Evolutionary conservation across 768 basidiomycete species (phyloP), one percentile per base, ranked within the genome.

Genomic region (Clitopilus hobsonii): DNA sequence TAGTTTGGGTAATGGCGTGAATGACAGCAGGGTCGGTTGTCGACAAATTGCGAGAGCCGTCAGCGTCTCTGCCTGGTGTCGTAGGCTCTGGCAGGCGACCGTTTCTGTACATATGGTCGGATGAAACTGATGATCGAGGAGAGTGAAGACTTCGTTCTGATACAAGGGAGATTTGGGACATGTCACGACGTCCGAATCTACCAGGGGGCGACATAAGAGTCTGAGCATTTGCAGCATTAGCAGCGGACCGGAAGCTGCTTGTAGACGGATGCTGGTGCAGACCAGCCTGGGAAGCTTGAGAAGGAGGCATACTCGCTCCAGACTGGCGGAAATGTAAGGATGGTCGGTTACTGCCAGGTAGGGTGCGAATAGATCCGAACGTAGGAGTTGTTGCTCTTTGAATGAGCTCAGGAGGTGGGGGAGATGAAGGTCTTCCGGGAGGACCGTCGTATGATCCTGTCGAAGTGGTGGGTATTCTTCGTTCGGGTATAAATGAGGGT

Each of bases 1-100:
- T 99, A 22, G 95, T 97, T 77, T 98, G 96, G 14, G 97, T 99
- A 62, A 98, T 98, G 1, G 95, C 89, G 67, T 98, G 96, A 60
- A 98, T 97, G 64, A 97, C 74, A 1, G 78, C 73, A 3, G 94
- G 95, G 65, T 99, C 96, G 24, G 96, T 97, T 45, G 75, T 78
- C 28, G 68, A 71, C 24, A 70, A 65, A 10, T 71, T 69, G 7
- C 74, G 70, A 28, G 76, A 75, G 29, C 69, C 66, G 61, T 79
- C 76, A 1, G 73, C 75, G 5, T 71, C 69, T 61, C 74, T 79
- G 54, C 74, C 71, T n/a, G 80, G 80, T 18, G 76, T 76, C 30
- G 70, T 67, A 47, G 81, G 78, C 8, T 61, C 71, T 20, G 71
- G 64, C 38, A 66, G 64, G 51, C 54, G 57, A 54, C 73, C 61